Conservation (phyloP, 2,329 filamentous ascomycete species). For the Aspergillus ochraceus region DNA sequence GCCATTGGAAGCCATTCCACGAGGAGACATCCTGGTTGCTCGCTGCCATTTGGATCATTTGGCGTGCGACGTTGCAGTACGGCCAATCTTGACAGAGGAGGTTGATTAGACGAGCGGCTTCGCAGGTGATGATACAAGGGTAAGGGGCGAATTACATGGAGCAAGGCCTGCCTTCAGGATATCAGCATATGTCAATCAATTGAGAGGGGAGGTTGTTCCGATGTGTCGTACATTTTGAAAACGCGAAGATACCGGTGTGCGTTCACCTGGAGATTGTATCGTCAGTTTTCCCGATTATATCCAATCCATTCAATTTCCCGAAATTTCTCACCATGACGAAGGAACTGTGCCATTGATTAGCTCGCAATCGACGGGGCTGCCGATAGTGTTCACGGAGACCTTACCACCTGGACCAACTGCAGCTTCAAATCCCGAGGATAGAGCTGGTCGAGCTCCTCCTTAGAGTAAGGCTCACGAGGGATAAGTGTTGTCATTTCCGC, state of each 20-base stretch:
- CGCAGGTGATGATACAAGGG: not conserved
- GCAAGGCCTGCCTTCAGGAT: conserved; percentile 47
- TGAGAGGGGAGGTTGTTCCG: not conserved
- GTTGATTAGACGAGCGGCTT: not conserved
- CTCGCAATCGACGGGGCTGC: not conserved
- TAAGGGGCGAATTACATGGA: conserved; percentile 41
- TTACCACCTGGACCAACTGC: conserved; percentile 81
- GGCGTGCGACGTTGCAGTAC: conserved; percentile 77
- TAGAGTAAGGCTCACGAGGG: conserved; percentile 73
- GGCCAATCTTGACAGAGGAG: conserved; percentile 66
- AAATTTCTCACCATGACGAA: conserved; percentile 66
- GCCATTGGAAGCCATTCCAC: conserved; percentile 62
- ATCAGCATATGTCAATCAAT: conserved; percentile 19
- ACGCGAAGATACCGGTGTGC: conserved; percentile 82
- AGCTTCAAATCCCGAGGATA: conserved; percentile 81
- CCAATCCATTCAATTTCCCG: not conserved
- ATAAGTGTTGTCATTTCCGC: conserved; percentile 71
- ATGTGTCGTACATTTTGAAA: conserved; percentile 70
- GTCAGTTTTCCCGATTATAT: not conserved
- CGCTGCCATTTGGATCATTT: conserved; percentile 65
- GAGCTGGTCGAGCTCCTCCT: conserved; percentile 74
- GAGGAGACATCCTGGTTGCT: conserved; percentile 52
- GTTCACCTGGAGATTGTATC: conserved; percentile 53
- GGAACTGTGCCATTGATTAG: conserved; percentile 48
- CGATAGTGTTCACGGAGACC: conserved; percentile 13